phyloP scores from a whole-genome alignment of 2,329 filamentous ascomycete genomes.

The Fusarium torreyae region DNA sequence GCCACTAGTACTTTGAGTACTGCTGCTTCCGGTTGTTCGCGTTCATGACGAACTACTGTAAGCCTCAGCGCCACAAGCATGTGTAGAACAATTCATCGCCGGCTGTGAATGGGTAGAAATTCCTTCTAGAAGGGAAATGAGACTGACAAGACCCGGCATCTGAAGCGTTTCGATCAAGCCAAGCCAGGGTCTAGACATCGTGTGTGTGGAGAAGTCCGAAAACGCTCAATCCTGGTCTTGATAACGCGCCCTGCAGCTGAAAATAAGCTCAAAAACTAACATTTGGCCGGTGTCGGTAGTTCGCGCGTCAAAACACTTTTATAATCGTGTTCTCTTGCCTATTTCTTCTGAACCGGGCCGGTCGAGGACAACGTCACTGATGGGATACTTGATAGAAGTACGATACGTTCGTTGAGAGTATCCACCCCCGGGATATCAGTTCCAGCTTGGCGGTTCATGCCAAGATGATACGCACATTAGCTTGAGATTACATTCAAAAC shows the following conservation, averaged over 20 bases:
- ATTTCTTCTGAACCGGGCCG: constrained; percentile 43
- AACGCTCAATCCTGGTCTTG: constrained; percentile 22
- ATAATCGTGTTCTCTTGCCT: constrained; percentile 23
- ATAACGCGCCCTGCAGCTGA: constrained; percentile 19
- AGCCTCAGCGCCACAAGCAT: constrained; percentile 29
- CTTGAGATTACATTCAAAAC: not conserved
- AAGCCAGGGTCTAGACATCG: constrained; percentile 12
- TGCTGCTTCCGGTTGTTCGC: constrained; percentile 12
- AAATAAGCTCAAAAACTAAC: constrained; percentile 36
- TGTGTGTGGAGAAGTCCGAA: constrained; percentile 28
- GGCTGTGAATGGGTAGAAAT: constrained; percentile 26
- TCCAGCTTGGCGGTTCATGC: constrained; percentile 32
- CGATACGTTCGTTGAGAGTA: constrained; percentile 15
- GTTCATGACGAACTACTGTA: constrained; percentile 19
- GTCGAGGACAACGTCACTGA: constrained; percentile 16
- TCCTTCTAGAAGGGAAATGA: constrained; percentile 34
- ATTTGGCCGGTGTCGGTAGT: constrained; percentile 15
- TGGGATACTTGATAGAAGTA: constrained; percentile 6
- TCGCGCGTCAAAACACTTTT: constrained; percentile 11
- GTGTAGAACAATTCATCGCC: constrained; percentile 13
- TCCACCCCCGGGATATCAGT: constrained; percentile 33
- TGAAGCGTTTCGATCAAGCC: constrained; percentile 7
- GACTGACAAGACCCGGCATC: constrained; percentile 19
- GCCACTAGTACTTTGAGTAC: constrained; percentile 1
- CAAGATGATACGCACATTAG: constrained; percentile 25